Evolutionary conservation across 768 basidiomycete genomes (phyloP).

Genomic region (Tricholoma bakamatsutake): DNA sequence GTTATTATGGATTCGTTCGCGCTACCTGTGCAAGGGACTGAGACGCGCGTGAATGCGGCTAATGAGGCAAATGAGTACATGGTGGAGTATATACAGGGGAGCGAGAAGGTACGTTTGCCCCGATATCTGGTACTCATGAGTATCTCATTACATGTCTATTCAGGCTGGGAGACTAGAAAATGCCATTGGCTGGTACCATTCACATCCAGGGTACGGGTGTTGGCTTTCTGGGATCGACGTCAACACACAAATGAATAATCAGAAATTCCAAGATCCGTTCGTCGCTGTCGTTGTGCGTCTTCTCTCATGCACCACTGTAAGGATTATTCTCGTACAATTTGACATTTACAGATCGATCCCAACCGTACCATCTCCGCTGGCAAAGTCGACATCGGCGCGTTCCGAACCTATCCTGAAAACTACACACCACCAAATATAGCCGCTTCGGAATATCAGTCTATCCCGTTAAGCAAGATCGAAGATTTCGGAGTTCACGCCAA

Average conservation of each 20-base stretch:
- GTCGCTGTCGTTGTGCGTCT: conserved; percentile 87
- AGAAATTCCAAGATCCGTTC: conserved; percentile 94
- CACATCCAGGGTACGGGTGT: conserved; percentile 98
- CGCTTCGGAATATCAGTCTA: conserved; percentile 89
- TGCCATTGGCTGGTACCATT: conserved; percentile 96
- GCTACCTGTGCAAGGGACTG: conserved; percentile 95
- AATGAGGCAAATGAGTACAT: conserved; percentile 98
- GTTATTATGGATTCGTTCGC: conserved; percentile 97
- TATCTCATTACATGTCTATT: neutral
- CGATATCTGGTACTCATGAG: neutral
- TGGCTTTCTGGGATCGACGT: conserved; percentile 99
- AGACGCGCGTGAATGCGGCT: conserved; percentile 95
- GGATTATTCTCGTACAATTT: neutral
- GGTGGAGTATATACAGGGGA: conserved; percentile 85
- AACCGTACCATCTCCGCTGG: conserved; percentile 98
- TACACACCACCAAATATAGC: conserved; percentile 76
- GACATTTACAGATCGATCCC: conserved; percentile 73
- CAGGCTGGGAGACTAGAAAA: conserved; percentile 83
- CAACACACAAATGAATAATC: conserved; percentile 92
- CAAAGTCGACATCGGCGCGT: conserved; percentile 98
- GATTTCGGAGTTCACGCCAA: conserved; percentile 99
- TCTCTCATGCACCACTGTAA: neutral
- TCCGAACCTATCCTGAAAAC: conserved; percentile 94
- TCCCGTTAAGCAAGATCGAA: conserved; percentile 95
- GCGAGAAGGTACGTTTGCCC: conserved; percentile 54